Conservation (phyloP, 139 green algal genomes). For the Chlamydomonas asymmetrica region DNA sequence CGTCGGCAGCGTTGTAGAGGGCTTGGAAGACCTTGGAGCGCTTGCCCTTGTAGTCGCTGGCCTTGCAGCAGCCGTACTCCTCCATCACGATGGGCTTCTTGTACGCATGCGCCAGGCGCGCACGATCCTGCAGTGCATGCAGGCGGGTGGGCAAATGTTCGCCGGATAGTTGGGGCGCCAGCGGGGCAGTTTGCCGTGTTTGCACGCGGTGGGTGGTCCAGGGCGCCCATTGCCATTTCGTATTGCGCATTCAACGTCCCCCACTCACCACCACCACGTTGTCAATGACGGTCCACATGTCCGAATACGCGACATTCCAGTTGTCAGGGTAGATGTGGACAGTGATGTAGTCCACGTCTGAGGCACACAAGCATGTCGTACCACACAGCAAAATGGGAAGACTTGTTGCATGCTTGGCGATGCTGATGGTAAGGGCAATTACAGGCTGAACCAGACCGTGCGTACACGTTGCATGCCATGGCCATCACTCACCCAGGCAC, state of each 20-base stretch:
- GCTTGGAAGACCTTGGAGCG: conserved; percentile 3
- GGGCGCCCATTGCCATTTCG: too few relatives aligned
- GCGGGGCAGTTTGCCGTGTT: too few relatives aligned
- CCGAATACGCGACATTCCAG: conserved; percentile 13
- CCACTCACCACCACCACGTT: background rate
- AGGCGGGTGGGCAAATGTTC: too few relatives aligned
- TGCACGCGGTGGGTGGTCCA: too few relatives aligned
- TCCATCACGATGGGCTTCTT: conserved; percentile 54
- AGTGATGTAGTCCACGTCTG: conserved; percentile 46
- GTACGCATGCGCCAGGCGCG: conserved; percentile 21
- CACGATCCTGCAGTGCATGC: conserved; percentile 15
- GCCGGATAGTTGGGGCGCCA: too few relatives aligned
- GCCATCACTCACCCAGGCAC: conserved; percentile 7
- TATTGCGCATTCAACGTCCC: background rate
- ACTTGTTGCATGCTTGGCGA: too few relatives aligned
- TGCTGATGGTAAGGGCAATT: too few relatives aligned
- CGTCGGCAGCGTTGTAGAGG: conserved; percentile 1
- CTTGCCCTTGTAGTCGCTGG: conserved; percentile 16
- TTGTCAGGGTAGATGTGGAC: conserved; percentile 47
- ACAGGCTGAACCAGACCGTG: too few relatives aligned
- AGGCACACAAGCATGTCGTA: too few relatives aligned
- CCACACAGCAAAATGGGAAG: too few relatives aligned
- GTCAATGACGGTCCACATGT: conserved; percentile 4
- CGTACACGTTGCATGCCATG: too few relatives aligned
- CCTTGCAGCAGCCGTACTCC: conserved; percentile 40